A percentile compares a stretch with the other conserved stretches of the same genome.
Evolutionary conservation across 2,329 filamentous ascomycete species (phyloP).

Genomic region (Diaporthe eres): DNA sequence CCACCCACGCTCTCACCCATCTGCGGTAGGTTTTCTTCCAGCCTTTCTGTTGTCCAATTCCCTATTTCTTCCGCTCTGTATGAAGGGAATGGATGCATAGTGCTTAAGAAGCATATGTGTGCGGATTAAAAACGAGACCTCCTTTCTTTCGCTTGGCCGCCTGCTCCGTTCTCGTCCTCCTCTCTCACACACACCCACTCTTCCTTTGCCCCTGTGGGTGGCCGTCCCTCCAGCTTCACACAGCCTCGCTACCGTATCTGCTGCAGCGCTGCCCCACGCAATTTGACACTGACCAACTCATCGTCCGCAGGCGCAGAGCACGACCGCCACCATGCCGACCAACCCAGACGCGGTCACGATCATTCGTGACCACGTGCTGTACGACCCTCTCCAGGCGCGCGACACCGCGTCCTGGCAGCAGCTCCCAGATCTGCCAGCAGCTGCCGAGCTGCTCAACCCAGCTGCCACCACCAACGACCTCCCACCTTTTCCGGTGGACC

Average conservation of each 20-base stretch:
- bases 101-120: too few species aligned
- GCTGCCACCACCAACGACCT: conserved; percentile 51
- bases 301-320: neutral
- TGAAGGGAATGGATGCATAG: too few species aligned
- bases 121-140: too few species aligned
- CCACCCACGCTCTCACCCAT: too few species aligned
- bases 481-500: conserved; percentile 66
- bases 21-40: neutral
- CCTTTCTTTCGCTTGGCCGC: neutral
- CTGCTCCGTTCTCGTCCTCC: too few species aligned
- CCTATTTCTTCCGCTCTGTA: neutral
- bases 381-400: neutral
- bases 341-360: conserved; percentile 18
- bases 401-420: conserved; percentile 43
- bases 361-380: conserved; percentile 31
- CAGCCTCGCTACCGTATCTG: neutral
- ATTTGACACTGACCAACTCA: neutral
- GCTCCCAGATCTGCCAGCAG: conserved; percentile 68
- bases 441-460: conserved; percentile 64
- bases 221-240: neutral
- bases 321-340: conserved; percentile 8
- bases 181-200: neutral
- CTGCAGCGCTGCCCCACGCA: neutral
- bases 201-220: neutral
- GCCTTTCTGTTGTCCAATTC: neutral